Evolutionary conservation across 164 flowering plant species (phyloP), one percentile per base, ranked within the genome.

Genomic region (Cinnamomum micranthum): DNA sequence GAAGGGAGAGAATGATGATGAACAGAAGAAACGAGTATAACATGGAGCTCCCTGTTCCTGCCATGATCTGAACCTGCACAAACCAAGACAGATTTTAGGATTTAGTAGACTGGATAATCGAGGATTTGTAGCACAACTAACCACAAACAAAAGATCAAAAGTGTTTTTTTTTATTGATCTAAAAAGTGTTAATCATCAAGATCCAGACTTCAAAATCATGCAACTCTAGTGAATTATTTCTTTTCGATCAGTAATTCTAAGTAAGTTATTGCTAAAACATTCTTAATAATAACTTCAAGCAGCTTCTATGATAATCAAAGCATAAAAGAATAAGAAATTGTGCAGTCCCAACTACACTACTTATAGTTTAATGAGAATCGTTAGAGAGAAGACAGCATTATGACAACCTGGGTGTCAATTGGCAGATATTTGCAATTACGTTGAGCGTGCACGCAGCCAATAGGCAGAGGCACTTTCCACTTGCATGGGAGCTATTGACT

Each of bases 11-110:
- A 74, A 87, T 87, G 74, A 87, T 89, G 23, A 81, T 71, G 74
- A 92, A 93, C 31, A 93, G 80, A 66, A 95, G 90, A 68, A 90
- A 80, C 0, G 97, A 93, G 70, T 82, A 89, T 2, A 89, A 75
- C 97, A 95, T 95, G 12, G 97, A 95, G 84, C 87, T 92, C 77
- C 94, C 91, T n/a, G 92, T 20, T 27, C 88, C 89, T 20, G 92
- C 94, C 97, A 92, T 93, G 75, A 24, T 65, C 77, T 71, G 10
- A 58, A 51, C 31, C 76, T 73, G 75, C 79, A 77, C 9, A 64
- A 27, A 20, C 41, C 19, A 33, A 72, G 24, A 28, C 2, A 62
- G n/a, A 20, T 17, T 14, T 24, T 6, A 71, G 10, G 13, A 50
- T 23, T 17, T 50, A 51, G 27, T 15, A 23, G 27, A 68, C 17